phyloP scores from a whole-genome alignment of 78 protist genomes.

The Ministeria vibrans region DNA sequence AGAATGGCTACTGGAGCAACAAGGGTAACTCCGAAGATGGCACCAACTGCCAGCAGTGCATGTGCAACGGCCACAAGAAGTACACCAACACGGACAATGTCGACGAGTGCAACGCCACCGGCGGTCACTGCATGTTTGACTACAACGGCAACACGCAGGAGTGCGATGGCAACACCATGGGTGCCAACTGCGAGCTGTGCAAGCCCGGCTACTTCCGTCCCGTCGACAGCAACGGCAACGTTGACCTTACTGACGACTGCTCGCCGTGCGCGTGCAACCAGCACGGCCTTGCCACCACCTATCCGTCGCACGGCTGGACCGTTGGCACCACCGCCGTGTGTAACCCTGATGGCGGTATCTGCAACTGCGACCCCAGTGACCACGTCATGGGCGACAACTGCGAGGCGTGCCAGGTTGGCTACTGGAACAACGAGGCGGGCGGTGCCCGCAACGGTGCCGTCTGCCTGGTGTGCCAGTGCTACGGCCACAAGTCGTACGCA shows the following conservation, averaged over 20 bases:
- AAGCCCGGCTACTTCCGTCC: slow-evolving; percentile 4
- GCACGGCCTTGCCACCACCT: background rate
- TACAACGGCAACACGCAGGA: background rate
- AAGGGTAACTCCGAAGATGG: background rate
- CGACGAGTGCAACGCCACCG: slow-evolving; percentile 1
- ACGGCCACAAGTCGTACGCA: background rate
- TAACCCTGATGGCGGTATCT: background rate
- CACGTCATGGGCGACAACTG: background rate
- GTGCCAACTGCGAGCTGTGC: background rate
- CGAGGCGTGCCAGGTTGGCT: background rate
- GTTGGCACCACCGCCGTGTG: background rate
- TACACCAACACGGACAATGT: background rate
- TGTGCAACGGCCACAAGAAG: slow-evolving; percentile 4
- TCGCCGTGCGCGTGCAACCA: background rate
- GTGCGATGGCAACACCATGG: background rate
- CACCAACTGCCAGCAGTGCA: background rate
- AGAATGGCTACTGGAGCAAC: background rate
- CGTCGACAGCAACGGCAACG: background rate
- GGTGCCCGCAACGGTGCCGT: background rate
- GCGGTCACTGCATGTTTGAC: background rate
- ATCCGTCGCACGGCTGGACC: background rate
- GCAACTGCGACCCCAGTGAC: slow-evolving; percentile 1
- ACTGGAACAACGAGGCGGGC: background rate
- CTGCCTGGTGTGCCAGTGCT: background rate
- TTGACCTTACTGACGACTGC: background rate